These are phyloP conservation scores for Ilyonectria sp. DNA, from an alignment of 2,329 filamentous ascomycete genomes.

Conservation along the genomic window DNA sequence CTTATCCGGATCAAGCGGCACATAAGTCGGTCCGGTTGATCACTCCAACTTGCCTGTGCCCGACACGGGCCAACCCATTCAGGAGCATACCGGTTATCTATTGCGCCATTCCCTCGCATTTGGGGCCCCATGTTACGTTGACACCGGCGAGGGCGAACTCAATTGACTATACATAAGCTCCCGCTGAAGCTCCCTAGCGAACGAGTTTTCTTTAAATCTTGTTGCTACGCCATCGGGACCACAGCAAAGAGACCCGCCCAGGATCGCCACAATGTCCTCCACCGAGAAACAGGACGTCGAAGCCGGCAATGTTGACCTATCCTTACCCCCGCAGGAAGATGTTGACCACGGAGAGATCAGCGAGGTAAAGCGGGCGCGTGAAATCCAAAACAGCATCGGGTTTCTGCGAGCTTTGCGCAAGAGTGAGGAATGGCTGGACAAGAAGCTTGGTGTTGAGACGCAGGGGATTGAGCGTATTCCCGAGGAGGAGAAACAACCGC, in stretches of 20 bases:
- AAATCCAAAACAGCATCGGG: conserved; percentile 13
- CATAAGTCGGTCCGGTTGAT: too few relatives aligned
- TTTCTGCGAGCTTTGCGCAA: conserved; percentile 14
- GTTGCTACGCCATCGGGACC: not conserved
- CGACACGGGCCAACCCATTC: too few relatives aligned
- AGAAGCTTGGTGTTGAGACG: conserved; percentile 23
- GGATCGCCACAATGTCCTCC: conserved; percentile 11
- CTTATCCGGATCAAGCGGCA: too few relatives aligned
- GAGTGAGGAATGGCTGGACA: conserved; percentile 22
- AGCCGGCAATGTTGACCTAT: conserved; percentile 16
- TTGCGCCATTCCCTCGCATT: conserved; percentile 13
- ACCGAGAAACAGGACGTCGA: conserved; percentile 27
- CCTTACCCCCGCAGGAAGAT: not conserved
- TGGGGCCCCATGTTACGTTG: not conserved
- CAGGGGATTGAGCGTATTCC: conserved; percentile 26
- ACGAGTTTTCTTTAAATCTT: not conserved
- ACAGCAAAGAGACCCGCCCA: too few relatives aligned
- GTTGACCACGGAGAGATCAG: not conserved
- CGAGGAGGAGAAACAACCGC: conserved; percentile 26
- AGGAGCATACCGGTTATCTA: conserved; percentile 1
- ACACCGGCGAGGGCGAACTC: not conserved
- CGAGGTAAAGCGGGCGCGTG: conserved; percentile 19
- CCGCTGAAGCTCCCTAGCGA: not conserved
- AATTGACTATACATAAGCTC: conserved; percentile 17
- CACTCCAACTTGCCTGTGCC: too few relatives aligned